A percentile compares a stretch with the other conserved stretches of the same genome.
Evolutionary conservation across 2,329 filamentous ascomycete species (phyloP).

Genomic region (Phyllosticta citriasiana): DNA sequence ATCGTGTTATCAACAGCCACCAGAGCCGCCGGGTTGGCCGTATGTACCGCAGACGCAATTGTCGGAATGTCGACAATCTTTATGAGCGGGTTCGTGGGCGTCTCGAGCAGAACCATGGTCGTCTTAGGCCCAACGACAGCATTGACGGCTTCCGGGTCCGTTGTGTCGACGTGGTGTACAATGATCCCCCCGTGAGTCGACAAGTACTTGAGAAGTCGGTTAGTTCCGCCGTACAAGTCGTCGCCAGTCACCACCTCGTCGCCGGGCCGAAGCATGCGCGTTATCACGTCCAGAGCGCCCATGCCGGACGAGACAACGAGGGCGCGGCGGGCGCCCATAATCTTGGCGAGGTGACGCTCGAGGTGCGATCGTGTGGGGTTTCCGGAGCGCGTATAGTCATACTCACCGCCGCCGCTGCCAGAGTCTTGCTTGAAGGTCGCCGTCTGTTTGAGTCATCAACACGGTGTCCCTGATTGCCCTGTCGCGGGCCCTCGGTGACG

Average conservation of each 20-base stretch:
- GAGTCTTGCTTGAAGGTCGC: constrained; percentile 95
- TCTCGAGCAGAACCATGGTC: constrained; percentile 90
- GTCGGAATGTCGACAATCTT: constrained; percentile 89
- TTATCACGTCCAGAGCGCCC: constrained; percentile 95
- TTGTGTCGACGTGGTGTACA: constrained; percentile 95
- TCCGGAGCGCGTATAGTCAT: constrained; percentile 96
- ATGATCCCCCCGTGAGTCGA: constrained; percentile 81
- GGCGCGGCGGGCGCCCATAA: constrained; percentile 89
- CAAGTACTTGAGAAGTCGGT: constrained; percentile 86
- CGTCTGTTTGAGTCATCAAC: constrained; percentile 40
- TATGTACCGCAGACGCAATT: constrained; percentile 68
- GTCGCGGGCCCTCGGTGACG: neutral
- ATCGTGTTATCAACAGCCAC: constrained; percentile 98
- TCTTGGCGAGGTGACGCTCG: constrained; percentile 94
- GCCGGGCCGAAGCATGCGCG: constrained; percentile 76
- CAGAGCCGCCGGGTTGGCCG: constrained; percentile 64
- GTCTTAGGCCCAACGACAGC: constrained; percentile 68
- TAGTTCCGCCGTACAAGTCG: constrained; percentile 91
- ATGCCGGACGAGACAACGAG: constrained; percentile 94
- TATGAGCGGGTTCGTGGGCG: constrained; percentile 94
- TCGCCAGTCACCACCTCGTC: constrained; percentile 97
- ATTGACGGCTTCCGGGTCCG: constrained; percentile 59
- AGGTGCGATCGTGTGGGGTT: constrained; percentile 95
- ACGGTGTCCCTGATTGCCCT: neutral
- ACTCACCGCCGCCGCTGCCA: constrained; percentile 73